A percentile compares a stretch with the other conserved stretches of the same genome.
phyloP scores from a whole-genome alignment of 2,329 filamentous ascomycete species.

The Colletotrichum tropicicola region DNA sequence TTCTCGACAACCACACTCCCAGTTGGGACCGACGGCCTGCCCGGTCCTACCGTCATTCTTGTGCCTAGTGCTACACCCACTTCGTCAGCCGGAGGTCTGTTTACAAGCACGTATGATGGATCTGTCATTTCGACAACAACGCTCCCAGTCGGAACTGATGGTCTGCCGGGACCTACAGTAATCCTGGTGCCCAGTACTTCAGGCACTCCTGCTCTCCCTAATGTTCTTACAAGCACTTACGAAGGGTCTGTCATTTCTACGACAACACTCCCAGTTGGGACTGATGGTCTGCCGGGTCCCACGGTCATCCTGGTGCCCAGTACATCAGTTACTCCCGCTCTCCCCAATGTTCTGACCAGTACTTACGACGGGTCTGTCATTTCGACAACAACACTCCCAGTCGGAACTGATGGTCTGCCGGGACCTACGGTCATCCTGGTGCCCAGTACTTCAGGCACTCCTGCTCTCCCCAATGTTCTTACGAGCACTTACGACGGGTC shows the following conservation, averaged over 20 bases:
- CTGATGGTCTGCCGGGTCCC: neutral
- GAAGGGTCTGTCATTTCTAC: neutral
- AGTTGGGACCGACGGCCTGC: neutral
- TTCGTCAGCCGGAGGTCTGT: neutral
- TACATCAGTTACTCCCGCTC: neutral
- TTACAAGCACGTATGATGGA: constrained; percentile 3
- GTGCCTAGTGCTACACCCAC: neutral
- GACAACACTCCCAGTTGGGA: neutral
- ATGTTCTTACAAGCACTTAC: constrained; percentile 10
- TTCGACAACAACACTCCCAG: neutral
- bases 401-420: neutral
- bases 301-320: neutral
- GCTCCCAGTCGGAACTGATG: neutral
- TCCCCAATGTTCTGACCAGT: neutral
- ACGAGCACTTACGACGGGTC: constrained; percentile 4
- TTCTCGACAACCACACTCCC: neutral
- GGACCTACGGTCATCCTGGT: neutral
- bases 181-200: neutral
- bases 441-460: neutral
- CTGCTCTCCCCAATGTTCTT: neutral
- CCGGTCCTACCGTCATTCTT: neutral
- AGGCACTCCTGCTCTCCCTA: neutral
- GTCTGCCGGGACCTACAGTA: neutral
- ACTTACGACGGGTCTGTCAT: neutral
- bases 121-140: neutral